Base-by-base conservation (phyloP, 2,329 filamentous ascomycete genomes). In the Chrysosporium queenslandicum region DNA sequence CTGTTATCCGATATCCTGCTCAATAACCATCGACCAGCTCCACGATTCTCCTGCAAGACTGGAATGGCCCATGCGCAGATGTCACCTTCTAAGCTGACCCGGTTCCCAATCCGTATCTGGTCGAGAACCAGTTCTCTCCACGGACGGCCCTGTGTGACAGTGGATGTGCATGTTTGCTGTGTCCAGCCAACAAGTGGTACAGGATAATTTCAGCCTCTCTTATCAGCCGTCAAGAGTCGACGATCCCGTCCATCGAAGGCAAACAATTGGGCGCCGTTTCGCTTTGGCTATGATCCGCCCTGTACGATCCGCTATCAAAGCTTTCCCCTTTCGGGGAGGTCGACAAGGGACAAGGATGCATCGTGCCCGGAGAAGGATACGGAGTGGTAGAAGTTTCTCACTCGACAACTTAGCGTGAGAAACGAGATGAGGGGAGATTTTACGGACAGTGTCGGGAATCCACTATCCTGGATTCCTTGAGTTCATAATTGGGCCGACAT, bases 351-450 rank as follows among this genome's bases (percentile, higher is more conserved):
- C 49, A 27, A 30, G 49, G 40, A 46, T 52, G n/a, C 34, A 25
- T 6, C 32, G 20, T 34, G 29, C n/a, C 16, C 14, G 4, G 14
- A 30, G n/a, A 30, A 27, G 21, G 14, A 40, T 50, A 39, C 46
- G 47, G 37, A 42, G 27, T 42, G n/a, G 36, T 50, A 42, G 36
- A 50, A 42, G 9, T 32, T 16, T 48, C 9, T 39, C 2, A 18
- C 18, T 40, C 37, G 37, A 42, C n/a, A 14, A 30, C 20, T 29
- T 52, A 52, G 49, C 49, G 49, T 45, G 29, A 37, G 8, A 37
- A 45, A 29, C 41, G 32, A 52, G 39, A 52, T 52, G 49, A 52
- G 49, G 49, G 49, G 49, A 52, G 37, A 23, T 3, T 41, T 18
- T 50, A 16, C 49, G 49, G 49, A 51, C 49, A 37, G 29, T 37